A percentile compares a stretch with the other conserved stretches of the same genome.
These are phyloP conservation scores for Naematelia aurantialba DNA, from an alignment of 768 basidiomycete genomes.

Conservation along the genomic window DNA sequence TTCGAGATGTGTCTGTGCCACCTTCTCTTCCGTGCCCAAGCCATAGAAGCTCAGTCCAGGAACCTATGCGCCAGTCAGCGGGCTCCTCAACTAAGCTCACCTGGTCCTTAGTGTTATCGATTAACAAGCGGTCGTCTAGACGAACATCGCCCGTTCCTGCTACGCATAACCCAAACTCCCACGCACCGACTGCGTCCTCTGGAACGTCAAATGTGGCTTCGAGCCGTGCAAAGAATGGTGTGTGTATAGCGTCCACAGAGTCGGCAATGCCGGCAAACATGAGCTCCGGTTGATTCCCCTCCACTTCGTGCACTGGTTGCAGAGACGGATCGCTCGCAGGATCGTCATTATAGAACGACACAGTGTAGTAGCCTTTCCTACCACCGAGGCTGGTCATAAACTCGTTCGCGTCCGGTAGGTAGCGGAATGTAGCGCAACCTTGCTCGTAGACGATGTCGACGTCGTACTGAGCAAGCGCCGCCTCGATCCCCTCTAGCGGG, in stretches of 20 bases:
- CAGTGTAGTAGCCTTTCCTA: too few species aligned
- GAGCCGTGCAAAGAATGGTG: constrained; percentile 9
- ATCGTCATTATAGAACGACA: constrained; percentile 55
- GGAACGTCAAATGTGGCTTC: constrained; percentile 56
- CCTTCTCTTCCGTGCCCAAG: constrained; percentile 1
- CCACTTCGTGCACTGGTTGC: background rate
- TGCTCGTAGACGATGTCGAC: too few species aligned
- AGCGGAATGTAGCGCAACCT: too few species aligned
- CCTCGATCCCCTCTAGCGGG: constrained; percentile 61
- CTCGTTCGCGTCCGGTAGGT: too few species aligned
- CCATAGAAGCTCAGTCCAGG: background rate
- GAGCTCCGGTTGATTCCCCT: background rate
- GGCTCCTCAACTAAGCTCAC: too few species aligned
- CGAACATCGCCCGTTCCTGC: constrained; percentile 56
- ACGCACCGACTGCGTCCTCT: constrained; percentile 55
- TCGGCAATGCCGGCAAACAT: background rate
- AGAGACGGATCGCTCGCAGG: background rate
- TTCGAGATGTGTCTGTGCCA: background rate
- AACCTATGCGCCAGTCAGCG: too few species aligned
- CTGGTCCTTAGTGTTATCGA: constrained; percentile 71
- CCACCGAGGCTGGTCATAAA: too few species aligned
- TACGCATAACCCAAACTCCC: constrained; percentile 53
- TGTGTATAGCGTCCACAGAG: background rate
- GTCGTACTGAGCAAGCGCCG: constrained; percentile 51
- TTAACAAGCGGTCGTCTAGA: constrained; percentile 62